Conservation (phyloP, 805 yeast genomes). For the Wickerhamomyces alni region DNA sequence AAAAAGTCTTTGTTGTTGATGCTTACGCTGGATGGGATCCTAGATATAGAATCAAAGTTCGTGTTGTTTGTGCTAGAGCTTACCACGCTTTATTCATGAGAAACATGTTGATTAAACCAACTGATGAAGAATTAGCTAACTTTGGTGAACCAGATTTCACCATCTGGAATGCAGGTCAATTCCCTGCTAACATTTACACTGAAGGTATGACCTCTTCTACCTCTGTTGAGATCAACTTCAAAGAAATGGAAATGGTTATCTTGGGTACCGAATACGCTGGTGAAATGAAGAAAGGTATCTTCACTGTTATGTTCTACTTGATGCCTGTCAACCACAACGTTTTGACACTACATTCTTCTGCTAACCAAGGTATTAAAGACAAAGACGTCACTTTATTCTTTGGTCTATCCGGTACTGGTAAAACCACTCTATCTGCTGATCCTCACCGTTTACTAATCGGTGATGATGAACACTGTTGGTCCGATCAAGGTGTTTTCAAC, state of each 20-base stretch:
- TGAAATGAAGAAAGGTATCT: constrained; percentile 99
- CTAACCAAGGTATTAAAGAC: constrained; percentile 77
- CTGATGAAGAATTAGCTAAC: constrained; percentile 76
- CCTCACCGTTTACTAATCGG: constrained; percentile 92
- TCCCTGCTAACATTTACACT: constrained; percentile 96
- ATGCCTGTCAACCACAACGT: constrained; percentile 94
- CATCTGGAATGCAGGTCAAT: constrained; percentile 96
- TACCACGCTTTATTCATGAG: constrained; percentile 98
- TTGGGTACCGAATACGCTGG: constrained; percentile 99
- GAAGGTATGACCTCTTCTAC: constrained; percentile 97
- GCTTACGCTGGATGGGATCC: constrained; percentile 99
- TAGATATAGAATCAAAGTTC: constrained; percentile 89
- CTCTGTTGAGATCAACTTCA: constrained; percentile 93
- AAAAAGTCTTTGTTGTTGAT: constrained; percentile 88
- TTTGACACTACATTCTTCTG: constrained; percentile 90
- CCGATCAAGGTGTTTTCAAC: constrained; percentile 96
- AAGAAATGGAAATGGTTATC: constrained; percentile 97
- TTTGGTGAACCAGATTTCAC: constrained; percentile 98
- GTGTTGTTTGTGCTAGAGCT: constrained; percentile 96
- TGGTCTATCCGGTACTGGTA: constrained; percentile 97
- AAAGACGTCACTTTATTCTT: constrained; percentile 93
- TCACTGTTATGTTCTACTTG: constrained; percentile 97
- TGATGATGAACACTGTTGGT: constrained; percentile 99
- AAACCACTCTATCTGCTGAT: constrained; percentile 95
- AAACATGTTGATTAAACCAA: constrained; percentile 95